These are phyloP conservation scores for Malbranchea zuffiana DNA, from an alignment of 2,329 filamentous ascomycete genomes.

Conservation along the genomic window DNA sequence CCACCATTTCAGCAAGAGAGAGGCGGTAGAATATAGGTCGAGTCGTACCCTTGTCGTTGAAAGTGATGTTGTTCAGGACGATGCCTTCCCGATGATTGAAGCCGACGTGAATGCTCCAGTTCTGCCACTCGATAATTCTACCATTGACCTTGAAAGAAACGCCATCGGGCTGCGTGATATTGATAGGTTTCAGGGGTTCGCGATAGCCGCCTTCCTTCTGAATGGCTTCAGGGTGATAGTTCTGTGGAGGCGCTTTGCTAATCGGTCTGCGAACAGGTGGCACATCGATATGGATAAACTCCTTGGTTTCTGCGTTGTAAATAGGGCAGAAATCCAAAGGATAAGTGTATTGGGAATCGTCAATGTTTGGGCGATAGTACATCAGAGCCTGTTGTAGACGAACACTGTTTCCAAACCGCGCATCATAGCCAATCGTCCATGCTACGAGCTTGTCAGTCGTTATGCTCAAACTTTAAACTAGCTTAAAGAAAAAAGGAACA, in stretches of 20 bases:
- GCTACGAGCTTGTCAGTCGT: conserved; percentile 33
- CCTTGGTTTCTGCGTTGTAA: conserved; percentile 66
- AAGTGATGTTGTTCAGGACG: conserved; percentile 80
- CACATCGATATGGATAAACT: conserved; percentile 74
- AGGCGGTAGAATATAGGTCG: conserved; percentile 79
- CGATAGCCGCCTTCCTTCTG: conserved; percentile 65
- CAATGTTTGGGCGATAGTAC: conserved; percentile 81
- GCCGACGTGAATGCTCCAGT: conserved; percentile 84
- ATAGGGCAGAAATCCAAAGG: conserved; percentile 92
- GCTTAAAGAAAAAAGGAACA: neutral
- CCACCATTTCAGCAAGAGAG: conserved; percentile 87
- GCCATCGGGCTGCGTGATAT: conserved; percentile 79
- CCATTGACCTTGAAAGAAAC: conserved; percentile 74
- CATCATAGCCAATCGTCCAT: conserved; percentile 92
- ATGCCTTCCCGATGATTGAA: conserved; percentile 94
- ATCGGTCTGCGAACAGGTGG: conserved; percentile 66
- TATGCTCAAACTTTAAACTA: neutral
- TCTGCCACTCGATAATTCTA: conserved; percentile 73
- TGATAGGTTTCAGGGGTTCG: conserved; percentile 70
- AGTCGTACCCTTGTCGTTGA: conserved; percentile 68
- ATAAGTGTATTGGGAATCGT: conserved; percentile 83
- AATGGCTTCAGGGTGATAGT: conserved; percentile 67
- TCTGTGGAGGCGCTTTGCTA: conserved; percentile 59
- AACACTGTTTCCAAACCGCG: conserved; percentile 67
- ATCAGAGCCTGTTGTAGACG: conserved; percentile 86